Percentiles rank a stretch among this genome's conserved stretches.
These are phyloP conservation scores for Penicillium sp. DNA, from an alignment of 2,329 filamentous ascomycete genomes.

Conservation along the genomic window DNA sequence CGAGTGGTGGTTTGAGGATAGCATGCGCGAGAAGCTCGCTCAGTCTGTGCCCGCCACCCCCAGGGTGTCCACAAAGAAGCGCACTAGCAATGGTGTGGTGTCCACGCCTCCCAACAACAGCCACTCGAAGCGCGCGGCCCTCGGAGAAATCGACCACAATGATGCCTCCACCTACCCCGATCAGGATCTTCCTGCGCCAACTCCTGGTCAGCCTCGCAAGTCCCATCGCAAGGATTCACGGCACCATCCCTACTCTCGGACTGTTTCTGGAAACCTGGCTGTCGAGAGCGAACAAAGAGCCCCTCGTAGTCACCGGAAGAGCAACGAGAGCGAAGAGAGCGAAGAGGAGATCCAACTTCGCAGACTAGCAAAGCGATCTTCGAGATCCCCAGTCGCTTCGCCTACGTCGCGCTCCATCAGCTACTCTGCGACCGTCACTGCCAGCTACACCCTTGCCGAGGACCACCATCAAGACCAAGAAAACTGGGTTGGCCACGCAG, in stretches of 20 bases:
- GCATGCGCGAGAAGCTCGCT: constrained; percentile 79
- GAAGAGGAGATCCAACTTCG: constrained; percentile 83
- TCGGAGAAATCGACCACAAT: constrained; percentile 93
- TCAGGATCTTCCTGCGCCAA: constrained; percentile 91
- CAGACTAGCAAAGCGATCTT: constrained; percentile 66
- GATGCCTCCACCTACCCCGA: constrained; percentile 59
- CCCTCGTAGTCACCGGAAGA: constrained; percentile 57
- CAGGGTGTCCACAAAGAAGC: constrained; percentile 59
- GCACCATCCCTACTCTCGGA: constrained; percentile 71
- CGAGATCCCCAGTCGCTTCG: constrained; percentile 68
- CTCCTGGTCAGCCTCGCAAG: constrained; percentile 93
- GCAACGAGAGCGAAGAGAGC: constrained; percentile 63
- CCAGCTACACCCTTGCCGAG: constrained; percentile 65
- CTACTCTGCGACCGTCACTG: constrained; percentile 73
- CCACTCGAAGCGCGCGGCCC: constrained; percentile 73
- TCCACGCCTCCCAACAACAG: constrained; percentile 84
- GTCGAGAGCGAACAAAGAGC: constrained; percentile 48
- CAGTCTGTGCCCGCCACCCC: constrained; percentile 61
- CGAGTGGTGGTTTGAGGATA: constrained; percentile 91
- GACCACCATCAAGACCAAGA: constrained; percentile 67
- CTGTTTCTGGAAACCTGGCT: constrained; percentile 49
- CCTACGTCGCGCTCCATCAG: constrained; percentile 68
- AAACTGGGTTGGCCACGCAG: constrained; percentile 57
- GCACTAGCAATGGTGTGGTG: constrained; percentile 67
- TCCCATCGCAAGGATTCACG: constrained; percentile 73